These are phyloP conservation scores for Chaetomium sp. DNA, from an alignment of 2,329 filamentous ascomycete genomes.

Conservation along the genomic window DNA sequence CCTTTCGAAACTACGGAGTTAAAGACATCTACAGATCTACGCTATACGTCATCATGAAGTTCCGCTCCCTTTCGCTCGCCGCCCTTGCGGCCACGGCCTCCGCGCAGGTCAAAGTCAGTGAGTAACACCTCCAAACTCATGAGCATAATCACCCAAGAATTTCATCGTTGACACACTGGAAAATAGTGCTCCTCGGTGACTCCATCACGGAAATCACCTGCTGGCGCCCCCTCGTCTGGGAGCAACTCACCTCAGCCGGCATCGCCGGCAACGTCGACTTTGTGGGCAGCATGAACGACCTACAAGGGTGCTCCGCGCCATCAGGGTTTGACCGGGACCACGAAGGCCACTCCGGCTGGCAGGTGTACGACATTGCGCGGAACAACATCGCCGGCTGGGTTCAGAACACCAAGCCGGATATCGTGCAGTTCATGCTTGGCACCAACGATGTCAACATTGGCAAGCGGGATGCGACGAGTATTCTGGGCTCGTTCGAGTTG, in stretches of 20 bases:
- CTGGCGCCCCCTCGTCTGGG: slow-evolving; percentile 38
- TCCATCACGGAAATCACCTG: slow-evolving; percentile 40
- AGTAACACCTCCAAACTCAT: slow-evolving; percentile 1
- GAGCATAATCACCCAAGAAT: too few relatives aligned
- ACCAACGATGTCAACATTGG: slow-evolving; percentile 38
- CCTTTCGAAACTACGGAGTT: background rate
- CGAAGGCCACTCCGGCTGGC: slow-evolving; percentile 39
- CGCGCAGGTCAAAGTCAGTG: slow-evolving; percentile 18
- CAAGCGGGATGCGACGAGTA: slow-evolving; percentile 27
- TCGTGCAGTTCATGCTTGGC: slow-evolving; percentile 40
- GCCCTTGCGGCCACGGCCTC: slow-evolving; percentile 11
- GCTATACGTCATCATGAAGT: slow-evolving; percentile 6
- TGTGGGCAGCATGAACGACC: slow-evolving; percentile 34
- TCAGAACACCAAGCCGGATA: slow-evolving; percentile 31
- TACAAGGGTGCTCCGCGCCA: slow-evolving; percentile 31
- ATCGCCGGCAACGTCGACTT: slow-evolving; percentile 33
- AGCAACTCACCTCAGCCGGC: slow-evolving; percentile 30
- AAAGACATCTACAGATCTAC: background rate
- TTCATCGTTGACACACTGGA: background rate
- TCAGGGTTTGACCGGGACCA: slow-evolving; percentile 33
- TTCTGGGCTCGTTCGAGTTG: slow-evolving; percentile 34
- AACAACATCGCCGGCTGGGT: slow-evolving; percentile 36
- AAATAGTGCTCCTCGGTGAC: slow-evolving; percentile 37
- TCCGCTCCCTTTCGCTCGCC: background rate
- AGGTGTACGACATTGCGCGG: slow-evolving; percentile 37